Evolutionary conservation across 2,329 filamentous ascomycete genomes (phyloP), one percentile per base, ranked within the genome.

Genomic region (Graphilbum ipis-grandicollis): DNA sequence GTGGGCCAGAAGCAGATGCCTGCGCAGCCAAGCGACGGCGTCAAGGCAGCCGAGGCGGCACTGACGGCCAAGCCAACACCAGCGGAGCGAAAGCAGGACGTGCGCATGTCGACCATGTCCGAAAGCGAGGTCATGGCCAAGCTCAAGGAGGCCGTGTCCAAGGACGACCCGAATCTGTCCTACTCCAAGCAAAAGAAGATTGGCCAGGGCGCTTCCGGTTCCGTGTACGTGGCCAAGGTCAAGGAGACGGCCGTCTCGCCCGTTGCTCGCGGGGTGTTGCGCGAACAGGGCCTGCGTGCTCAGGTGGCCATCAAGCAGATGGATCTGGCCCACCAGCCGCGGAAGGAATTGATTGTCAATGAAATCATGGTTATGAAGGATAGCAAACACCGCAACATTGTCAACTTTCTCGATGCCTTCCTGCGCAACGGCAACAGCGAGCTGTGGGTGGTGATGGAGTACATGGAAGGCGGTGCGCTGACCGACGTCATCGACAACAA

Each of bases 331-430:
- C 90, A 93, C 53, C 90, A 98, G 57, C 90, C 90, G 34, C 72
- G 90, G 41, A 98, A 98, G 66, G 90, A 98, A 59, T 64, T 98
- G 51, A 98, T 98, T 52, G 90, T 98, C 37, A 98, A 98, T 56
- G 90, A 98, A 53, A 98, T 98, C 52, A 92, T 98, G 63, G 90
- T 98, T 41, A 98, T 98, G 90, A 94, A 96, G 63, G 90, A 98
- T 61, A 93, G 84, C 65, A 82, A 86, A 54, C 90, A 98, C 57
- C 78, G 80, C 42, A 98, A 98, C 58, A 98, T 98, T 63, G 90
- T 98, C 58, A 98, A 98, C 60, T 98, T 93, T 62, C 64, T 98
- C 25, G 90, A 98, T 49, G 86, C 88, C 4, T 98, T 96, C 66
- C 62, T 98, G 52, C 82, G 90, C 51, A 93, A 94, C 56, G 88